phyloP scores from a whole-genome alignment of 208 protist genomes.

The Crithidia expoeki region DNA sequence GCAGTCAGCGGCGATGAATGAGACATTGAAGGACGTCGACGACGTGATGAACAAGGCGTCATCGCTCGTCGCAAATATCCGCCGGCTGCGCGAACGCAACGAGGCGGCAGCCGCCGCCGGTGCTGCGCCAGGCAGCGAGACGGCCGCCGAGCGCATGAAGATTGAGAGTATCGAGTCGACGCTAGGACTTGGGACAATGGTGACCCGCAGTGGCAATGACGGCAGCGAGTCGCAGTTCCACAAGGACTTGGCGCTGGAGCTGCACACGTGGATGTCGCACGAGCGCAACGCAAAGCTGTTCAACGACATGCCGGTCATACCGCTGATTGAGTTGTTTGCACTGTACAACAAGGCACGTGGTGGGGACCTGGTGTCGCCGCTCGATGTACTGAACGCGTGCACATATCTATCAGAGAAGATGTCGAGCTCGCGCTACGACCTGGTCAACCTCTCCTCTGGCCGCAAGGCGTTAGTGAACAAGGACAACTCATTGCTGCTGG shows the following conservation, averaged over 20 bases:
- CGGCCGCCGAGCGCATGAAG: slow-evolving; percentile 35
- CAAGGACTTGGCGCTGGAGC: slow-evolving; percentile 62
- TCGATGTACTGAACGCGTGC: slow-evolving; percentile 78
- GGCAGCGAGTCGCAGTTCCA: slow-evolving; percentile 48
- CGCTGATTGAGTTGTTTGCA: slow-evolving; percentile 84
- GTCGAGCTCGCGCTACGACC: slow-evolving; percentile 43
- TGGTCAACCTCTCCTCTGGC: slow-evolving; percentile 72
- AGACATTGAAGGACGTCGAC: slow-evolving; percentile 79
- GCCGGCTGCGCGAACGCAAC: slow-evolving; percentile 55
- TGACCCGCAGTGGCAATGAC: slow-evolving; percentile 29
- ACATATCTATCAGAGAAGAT: slow-evolving; percentile 45
- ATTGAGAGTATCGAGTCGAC: slow-evolving; percentile 89
- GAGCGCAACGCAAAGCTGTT: slow-evolving; percentile 72
- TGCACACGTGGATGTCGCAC: slow-evolving; percentile 88
- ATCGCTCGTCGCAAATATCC: slow-evolving; percentile 70
- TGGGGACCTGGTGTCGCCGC: slow-evolving; percentile 75
- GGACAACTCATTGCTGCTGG: slow-evolving; percentile 59
- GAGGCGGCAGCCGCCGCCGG: slow-evolving; percentile 33
- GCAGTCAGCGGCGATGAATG: slow-evolving; percentile 51
- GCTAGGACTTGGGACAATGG: slow-evolving; percentile 72
- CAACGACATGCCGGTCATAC: slow-evolving; percentile 73
- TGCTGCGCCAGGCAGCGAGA: slow-evolving; percentile 28
- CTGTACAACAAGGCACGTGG: slow-evolving; percentile 87
- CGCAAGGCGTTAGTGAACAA: slow-evolving; percentile 74
- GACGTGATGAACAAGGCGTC: slow-evolving; percentile 87